phyloP scores from a whole-genome alignment of 768 basidiomycete genomes.

The Leccinum broughii region DNA sequence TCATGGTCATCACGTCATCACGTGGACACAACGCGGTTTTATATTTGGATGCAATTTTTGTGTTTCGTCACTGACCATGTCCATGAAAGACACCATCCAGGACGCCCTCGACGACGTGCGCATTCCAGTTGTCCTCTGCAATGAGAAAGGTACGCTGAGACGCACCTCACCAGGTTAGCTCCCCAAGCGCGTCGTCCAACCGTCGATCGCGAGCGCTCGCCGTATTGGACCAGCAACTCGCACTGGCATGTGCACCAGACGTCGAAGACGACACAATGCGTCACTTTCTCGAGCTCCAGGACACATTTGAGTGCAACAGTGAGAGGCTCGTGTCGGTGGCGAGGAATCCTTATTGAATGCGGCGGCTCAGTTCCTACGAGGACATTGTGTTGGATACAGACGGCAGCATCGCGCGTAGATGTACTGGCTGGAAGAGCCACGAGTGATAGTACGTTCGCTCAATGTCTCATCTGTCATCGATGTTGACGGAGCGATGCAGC shows the following conservation, averaged over 20 bases:
- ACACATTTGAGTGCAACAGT: slow-evolving; percentile 85
- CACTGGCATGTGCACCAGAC: slow-evolving; percentile 46
- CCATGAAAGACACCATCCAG: slow-evolving; percentile 51
- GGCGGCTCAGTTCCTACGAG: slow-evolving; percentile 61
- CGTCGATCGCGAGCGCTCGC: slow-evolving; percentile 56
- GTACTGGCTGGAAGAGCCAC: slow-evolving; percentile 44
- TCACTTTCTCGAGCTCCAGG: slow-evolving; percentile 65
- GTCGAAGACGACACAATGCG: slow-evolving; percentile 47
- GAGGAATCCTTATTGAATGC: slow-evolving; percentile 9
- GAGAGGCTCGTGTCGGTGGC: slow-evolving; percentile 26
- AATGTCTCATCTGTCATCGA: not conserved
- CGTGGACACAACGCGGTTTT: slow-evolving; percentile 19
- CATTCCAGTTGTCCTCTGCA: slow-evolving; percentile 1
- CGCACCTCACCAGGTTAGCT: slow-evolving; percentile 53
- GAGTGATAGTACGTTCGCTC: slow-evolving; percentile 40
- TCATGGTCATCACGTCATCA: not conserved
- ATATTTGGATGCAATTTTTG: not conserved
- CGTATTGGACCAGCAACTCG: slow-evolving; percentile 55
- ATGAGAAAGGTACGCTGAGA: slow-evolving; percentile 12
- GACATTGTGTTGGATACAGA: slow-evolving; percentile 61
- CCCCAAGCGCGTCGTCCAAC: slow-evolving; percentile 55
- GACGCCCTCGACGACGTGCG: slow-evolving; percentile 71
- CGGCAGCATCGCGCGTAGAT: slow-evolving; percentile 53
- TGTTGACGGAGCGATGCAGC: slow-evolving; percentile 27
- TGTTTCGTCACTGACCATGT: slow-evolving; percentile 9